Percentiles rank a stretch among this genome's conserved stretches.
phyloP scores from a whole-genome alignment of 352 stramenopile species.

The Thraustochytrium striatum region DNA sequence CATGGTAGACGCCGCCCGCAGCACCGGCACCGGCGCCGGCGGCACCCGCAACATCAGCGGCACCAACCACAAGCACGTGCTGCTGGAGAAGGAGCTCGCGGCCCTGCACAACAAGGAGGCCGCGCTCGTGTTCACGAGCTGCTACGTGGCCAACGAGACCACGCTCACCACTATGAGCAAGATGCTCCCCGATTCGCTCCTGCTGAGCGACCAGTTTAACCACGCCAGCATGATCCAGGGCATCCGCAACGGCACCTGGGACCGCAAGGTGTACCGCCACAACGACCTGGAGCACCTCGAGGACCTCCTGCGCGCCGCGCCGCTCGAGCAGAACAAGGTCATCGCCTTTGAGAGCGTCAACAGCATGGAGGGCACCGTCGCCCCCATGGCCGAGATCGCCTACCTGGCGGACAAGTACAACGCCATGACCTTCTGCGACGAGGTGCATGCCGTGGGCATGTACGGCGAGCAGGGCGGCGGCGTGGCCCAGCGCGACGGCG shows the following conservation, averaged over 20 bases:
- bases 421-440: constrained; percentile 83
- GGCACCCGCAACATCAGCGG: constrained; percentile 81
- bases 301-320: constrained; percentile 70
- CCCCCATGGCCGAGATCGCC: constrained; percentile 72
- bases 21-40: constrained; percentile 71
- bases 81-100: constrained; percentile 72
- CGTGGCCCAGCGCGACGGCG: constrained; percentile 76
- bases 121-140: constrained; percentile 77
- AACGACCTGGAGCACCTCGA: constrained; percentile 82
- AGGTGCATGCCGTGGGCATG: constrained; percentile 78
- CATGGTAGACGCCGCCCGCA: constrained; percentile 73
- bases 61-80: constrained; percentile 82
- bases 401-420: constrained; percentile 76
- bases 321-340: constrained; percentile 73
- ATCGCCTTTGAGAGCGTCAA: constrained; percentile 87
- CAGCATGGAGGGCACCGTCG: constrained; percentile 85
- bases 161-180: constrained; percentile 78
- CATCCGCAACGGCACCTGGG: constrained; percentile 78
- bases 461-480: constrained; percentile 77
- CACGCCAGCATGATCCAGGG: constrained; percentile 88
- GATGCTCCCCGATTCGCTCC: constrained; percentile 78
- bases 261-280: constrained; percentile 83
- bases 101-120: constrained; percentile 76
- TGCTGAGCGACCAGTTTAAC: constrained; percentile 82
- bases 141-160: constrained; percentile 82